Percentiles rank a stretch among this genome's conserved stretches.
phyloP scores from a whole-genome alignment of 2,329 filamentous ascomycete genomes.

The Westerdykella ornata region DNA sequence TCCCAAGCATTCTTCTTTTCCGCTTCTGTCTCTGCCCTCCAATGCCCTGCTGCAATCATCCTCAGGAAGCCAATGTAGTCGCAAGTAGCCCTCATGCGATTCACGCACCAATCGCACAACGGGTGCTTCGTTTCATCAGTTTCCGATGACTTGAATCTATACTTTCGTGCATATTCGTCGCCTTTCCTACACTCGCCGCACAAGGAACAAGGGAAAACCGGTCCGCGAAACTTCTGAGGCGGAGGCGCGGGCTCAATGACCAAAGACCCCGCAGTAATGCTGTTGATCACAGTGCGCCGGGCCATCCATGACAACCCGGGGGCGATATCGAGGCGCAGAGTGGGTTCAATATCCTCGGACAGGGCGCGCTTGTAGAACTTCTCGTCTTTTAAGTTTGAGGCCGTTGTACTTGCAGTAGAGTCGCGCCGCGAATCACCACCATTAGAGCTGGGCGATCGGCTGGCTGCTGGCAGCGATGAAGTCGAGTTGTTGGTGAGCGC shows the following conservation, averaged over 20 bases:
- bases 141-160: constrained; percentile 85
- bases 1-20: constrained; percentile 90
- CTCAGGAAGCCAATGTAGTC: constrained; percentile 88
- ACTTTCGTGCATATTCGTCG: constrained; percentile 64
- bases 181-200: constrained; percentile 79
- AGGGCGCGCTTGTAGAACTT: constrained; percentile 90
- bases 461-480: constrained; percentile 49
- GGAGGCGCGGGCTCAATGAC: constrained; percentile 70
- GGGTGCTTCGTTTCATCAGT: constrained; percentile 84
- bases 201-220: constrained; percentile 67
- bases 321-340: constrained; percentile 78
- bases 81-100: constrained; percentile 76
- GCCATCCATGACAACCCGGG: constrained; percentile 92
- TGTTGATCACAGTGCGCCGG: constrained; percentile 72
- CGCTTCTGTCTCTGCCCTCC: constrained; percentile 74
- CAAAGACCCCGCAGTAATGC: constrained; percentile 76
- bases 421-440: constrained; percentile 35
- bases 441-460: constrained; percentile 37
- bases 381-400: constrained; percentile 73
- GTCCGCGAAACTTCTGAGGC: constrained; percentile 48
- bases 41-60: constrained; percentile 87
- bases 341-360: constrained; percentile 89
- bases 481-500: constrained; percentile 47
- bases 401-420: constrained; percentile 13
- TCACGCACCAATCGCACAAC: constrained; percentile 81